These are phyloP conservation scores for Stenogyne calaminthoides DNA, from an alignment of 305 asterid species.

Conservation along the genomic window DNA sequence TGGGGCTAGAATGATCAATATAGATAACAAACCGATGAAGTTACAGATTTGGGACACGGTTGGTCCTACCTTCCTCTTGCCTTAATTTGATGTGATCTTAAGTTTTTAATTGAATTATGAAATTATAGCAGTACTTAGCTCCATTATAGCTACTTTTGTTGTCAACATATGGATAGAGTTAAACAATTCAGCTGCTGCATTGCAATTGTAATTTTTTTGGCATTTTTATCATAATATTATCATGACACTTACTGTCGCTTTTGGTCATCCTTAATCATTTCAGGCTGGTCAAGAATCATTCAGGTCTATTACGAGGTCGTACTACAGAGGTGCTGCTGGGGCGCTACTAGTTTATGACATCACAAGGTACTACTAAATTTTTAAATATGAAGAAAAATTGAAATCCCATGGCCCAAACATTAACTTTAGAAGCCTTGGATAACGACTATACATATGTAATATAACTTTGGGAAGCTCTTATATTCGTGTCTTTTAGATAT, in stretches of 20 bases:
- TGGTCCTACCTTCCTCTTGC: constrained; percentile 24
- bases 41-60: constrained; percentile 91
- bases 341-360: constrained; percentile 88
- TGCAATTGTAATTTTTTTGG: neutral
- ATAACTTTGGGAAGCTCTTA: neutral
- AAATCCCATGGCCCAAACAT: neutral
- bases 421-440: neutral
- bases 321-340: constrained; percentile 90
- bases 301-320: constrained; percentile 75
- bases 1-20: constrained; percentile 75
- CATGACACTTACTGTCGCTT: constrained; percentile 3
- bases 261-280: constrained; percentile 12
- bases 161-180: neutral
- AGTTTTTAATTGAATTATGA: constrained; percentile 2
- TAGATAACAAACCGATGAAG: constrained; percentile 72
- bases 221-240: neutral
- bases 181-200: neutral
- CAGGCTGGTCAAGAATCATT: constrained; percentile 95
- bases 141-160: neutral
- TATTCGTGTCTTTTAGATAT: neutral
- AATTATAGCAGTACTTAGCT: neutral
- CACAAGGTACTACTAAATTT: constrained; percentile 52
- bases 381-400: neutral
- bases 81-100: constrained; percentile 9
- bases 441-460: neutral